These are phyloP conservation scores for Bombardia bombarda DNA, from an alignment of 495 filamentous ascomycete species.

Conservation along the genomic window DNA sequence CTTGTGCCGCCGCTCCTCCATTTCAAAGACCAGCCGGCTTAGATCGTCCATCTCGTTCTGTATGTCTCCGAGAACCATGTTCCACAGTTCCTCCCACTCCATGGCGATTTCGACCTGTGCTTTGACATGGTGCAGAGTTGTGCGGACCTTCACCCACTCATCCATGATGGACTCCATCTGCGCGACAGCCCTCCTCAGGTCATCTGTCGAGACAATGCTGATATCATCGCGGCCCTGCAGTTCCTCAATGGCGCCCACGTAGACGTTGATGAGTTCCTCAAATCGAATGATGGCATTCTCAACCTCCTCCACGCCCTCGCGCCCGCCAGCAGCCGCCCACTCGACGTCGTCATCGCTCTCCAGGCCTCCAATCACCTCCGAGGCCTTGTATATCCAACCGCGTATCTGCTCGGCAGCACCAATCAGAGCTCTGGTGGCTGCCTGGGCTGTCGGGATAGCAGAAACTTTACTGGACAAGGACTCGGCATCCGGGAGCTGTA, in stretches of 20 bases:
- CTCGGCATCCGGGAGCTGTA: slow-evolving; percentile 75
- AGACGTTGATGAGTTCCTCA: slow-evolving; percentile 79
- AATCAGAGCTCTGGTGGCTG: slow-evolving; percentile 67
- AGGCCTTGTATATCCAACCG: slow-evolving; percentile 85
- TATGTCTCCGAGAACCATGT: slow-evolving; percentile 86
- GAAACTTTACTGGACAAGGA: slow-evolving; percentile 73
- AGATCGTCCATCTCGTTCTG: slow-evolving; percentile 82
- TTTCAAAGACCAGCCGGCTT: slow-evolving; percentile 78
- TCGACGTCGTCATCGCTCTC: slow-evolving; percentile 95
- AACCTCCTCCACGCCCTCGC: slow-evolving; percentile 82
- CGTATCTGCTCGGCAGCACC: slow-evolving; percentile 83
- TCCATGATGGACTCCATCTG: slow-evolving; percentile 81
- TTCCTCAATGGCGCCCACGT: slow-evolving; percentile 83
- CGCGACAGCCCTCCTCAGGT: slow-evolving; percentile 60
- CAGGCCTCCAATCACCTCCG: slow-evolving; percentile 72
- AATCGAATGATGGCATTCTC: slow-evolving; percentile 80
- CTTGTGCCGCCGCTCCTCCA: slow-evolving; percentile 88
- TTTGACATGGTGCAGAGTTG: slow-evolving; percentile 67
- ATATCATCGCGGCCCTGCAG: slow-evolving; percentile 78
- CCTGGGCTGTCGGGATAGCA: slow-evolving; percentile 70
- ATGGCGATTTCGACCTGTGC: slow-evolving; percentile 90
- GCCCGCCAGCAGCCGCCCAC: slow-evolving; percentile 89
- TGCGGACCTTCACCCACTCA: slow-evolving; percentile 78
- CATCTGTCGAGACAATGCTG: slow-evolving; percentile 53
- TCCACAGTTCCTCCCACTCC: slow-evolving; percentile 99